Base-by-base conservation (phyloP, 352 stramenopile genomes). In the Globisporangium acanthophoron region DNA sequence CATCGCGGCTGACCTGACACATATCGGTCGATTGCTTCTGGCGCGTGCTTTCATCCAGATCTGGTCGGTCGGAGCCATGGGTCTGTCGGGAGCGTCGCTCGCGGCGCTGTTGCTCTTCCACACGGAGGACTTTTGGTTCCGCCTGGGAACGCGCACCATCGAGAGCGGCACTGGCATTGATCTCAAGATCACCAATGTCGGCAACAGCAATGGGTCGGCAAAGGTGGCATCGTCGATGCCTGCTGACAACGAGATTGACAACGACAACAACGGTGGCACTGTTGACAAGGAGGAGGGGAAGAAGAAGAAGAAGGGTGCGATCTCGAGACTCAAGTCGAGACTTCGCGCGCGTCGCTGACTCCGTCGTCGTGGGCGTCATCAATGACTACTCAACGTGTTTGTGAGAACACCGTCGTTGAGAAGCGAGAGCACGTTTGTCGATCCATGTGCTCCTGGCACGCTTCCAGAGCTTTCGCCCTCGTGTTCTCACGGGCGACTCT, bases 1-100 rank as follows among this genome's bases (percentile, higher is more conserved):
- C 33, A 3, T 39, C 33, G 41, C 16, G 16, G 21, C 43, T 15
- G 43, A 48, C 5, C 5, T 15, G 43, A 48, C 43, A 43, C 13
- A 13, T 43, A 43, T 43, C 13, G 37, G 37, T 18, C 33, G 33
- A 39, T 12, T 3, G 13, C 8, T 43, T 5, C 52, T 62, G 39
- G 5, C 41, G 0, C 12, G 41, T 37, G 16, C 29, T 51, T 8
- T 3, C 16, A 39, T 1, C 20, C 52, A 87, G 77, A 60, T 70
- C 18, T 90, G 79, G 79, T 84, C 69, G 3, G 55, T 90, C 3
- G 79, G 77, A 6, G 64, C 59, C n/a, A 78, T 87, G 53, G 73
- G 66, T 1, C 65, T 89, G 20, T 74, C 71, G 1, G 52, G 67
- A 3, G 57, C 75, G 31, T 69, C 71, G 1, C 52, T 75, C 24